A percentile compares a stretch with the other conserved stretches of the same genome.
These are phyloP conservation scores for Amorphotheca resinae DNA, from an alignment of 495 filamentous ascomycete species.

Conservation along the genomic window DNA sequence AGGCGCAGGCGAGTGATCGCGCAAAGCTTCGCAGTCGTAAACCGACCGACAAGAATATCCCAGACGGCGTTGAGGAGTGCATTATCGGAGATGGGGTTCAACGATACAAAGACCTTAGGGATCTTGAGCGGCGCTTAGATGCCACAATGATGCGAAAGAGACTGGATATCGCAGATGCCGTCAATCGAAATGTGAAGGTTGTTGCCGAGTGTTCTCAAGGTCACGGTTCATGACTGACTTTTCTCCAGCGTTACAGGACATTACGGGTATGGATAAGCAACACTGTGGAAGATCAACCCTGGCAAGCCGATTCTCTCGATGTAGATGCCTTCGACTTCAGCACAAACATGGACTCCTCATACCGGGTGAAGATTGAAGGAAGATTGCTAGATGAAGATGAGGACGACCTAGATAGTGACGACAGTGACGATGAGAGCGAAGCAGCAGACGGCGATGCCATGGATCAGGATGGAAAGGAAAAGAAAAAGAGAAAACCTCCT, in stretches of 20 bases:
- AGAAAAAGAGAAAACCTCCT: constrained; percentile 26
- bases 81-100: constrained; percentile 69
- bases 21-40: constrained; percentile 70
- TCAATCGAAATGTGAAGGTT: constrained; percentile 65
- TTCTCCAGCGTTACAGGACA: constrained; percentile 54
- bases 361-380: constrained; percentile 87
- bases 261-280: constrained; percentile 94
- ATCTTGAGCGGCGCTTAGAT: constrained; percentile 81
- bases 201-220: not conserved
- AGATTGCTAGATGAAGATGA: constrained; percentile 70
- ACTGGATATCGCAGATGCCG: constrained; percentile 75
- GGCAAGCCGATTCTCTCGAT: constrained; percentile 61
- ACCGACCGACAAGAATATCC: constrained; percentile 89
- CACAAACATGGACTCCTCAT: constrained; percentile 55
- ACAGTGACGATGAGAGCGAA: constrained; percentile 37
- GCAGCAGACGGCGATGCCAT: constrained; percentile 39
- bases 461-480: constrained; percentile 41
- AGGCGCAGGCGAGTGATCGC: constrained; percentile 43
- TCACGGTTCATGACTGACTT: not conserved
- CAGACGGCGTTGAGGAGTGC: constrained; percentile 73
- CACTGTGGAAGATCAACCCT: constrained; percentile 85
- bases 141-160: constrained; percentile 91
- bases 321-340: constrained; percentile 64
- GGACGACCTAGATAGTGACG: constrained; percentile 45
- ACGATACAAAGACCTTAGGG: constrained; percentile 70